Evolutionary conservation across 495 filamentous ascomycete genomes (phyloP).

Genomic region (Emericellopsis terricola): DNA sequence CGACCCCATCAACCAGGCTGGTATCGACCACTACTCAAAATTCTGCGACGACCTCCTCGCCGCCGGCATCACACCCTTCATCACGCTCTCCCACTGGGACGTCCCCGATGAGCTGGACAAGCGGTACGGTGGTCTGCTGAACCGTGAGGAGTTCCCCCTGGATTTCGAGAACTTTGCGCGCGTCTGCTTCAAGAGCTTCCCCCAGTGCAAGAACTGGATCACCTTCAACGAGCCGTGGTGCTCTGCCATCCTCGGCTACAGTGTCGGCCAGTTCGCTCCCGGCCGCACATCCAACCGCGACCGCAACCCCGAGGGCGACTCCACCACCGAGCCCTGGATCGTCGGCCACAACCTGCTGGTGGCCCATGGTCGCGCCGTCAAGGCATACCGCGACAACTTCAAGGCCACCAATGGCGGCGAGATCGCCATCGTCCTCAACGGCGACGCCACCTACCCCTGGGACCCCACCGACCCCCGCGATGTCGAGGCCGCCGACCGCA

Average conservation of each 20-base stretch:
- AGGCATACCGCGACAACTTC: constrained; percentile 51
- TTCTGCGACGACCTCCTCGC: constrained; percentile 41
- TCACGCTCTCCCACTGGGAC: constrained; percentile 50
- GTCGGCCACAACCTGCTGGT: constrained; percentile 43
- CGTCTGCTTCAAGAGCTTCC: constrained; percentile 35
- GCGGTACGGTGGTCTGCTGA: constrained; percentile 41
- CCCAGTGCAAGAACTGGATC: constrained; percentile 46
- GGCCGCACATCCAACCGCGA: constrained; percentile 38
- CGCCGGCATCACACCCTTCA: constrained; percentile 39
- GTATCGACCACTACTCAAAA: constrained; percentile 40
- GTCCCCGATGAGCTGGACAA: constrained; percentile 40
- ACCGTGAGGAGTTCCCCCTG: constrained; percentile 37
- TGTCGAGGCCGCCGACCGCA: constrained; percentile 41
- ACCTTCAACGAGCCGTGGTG: constrained; percentile 52
- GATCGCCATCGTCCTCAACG: constrained; percentile 46
- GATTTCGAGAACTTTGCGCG: constrained; percentile 44
- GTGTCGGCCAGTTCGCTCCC: constrained; percentile 39
- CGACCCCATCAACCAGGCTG: constrained; percentile 41
- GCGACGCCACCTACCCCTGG: constrained; percentile 40
- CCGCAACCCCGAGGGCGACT: constrained; percentile 36
- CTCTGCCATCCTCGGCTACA: constrained; percentile 41
- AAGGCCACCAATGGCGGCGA: constrained; percentile 38
- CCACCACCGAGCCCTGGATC: constrained; percentile 37
- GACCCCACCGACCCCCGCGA: constrained; percentile 35
- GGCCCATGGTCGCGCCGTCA: constrained; percentile 42